phyloP scores from a whole-genome alignment of 768 basidiomycete species.

The Agrocybe chaxingu region DNA sequence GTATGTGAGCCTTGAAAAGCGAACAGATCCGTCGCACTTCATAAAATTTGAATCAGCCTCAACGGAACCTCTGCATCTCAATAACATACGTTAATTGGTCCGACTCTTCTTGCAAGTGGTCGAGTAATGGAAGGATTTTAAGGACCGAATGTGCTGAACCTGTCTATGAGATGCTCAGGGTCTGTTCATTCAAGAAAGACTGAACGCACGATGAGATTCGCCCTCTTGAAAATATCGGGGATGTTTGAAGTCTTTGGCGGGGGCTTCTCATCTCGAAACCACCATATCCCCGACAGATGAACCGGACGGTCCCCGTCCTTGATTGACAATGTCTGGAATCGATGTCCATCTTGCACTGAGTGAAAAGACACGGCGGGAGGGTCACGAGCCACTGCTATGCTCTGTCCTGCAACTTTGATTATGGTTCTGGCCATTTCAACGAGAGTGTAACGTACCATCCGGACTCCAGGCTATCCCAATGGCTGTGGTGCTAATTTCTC shows the following conservation, averaged over 20 bases:
- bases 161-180: slow-evolving; percentile 46
- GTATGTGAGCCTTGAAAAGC: slow-evolving; percentile 73
- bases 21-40: slow-evolving; percentile 76
- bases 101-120: slow-evolving; percentile 64
- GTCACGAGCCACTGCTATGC: slow-evolving; percentile 67
- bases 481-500: slow-evolving; percentile 45
- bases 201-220: slow-evolving; percentile 54
- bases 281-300: slow-evolving; percentile 60
- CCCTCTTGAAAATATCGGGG: slow-evolving; percentile 75
- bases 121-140: slow-evolving; percentile 66
- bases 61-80: slow-evolving; percentile 3
- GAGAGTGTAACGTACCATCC: slow-evolving; percentile 46
- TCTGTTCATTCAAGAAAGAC: slow-evolving; percentile 3
- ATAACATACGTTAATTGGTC: slow-evolving; percentile 57
- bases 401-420: slow-evolving; percentile 45
- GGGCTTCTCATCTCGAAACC: slow-evolving; percentile 55
- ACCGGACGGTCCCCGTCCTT: slow-evolving; percentile 13
- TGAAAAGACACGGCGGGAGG: slow-evolving; percentile 68
- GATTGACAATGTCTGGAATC: slow-evolving; percentile 33
- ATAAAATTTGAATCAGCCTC: slow-evolving; percentile 12
- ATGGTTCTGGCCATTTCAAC: background rate
- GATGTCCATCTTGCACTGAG: slow-evolving; percentile 74
- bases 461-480: slow-evolving; percentile 77
- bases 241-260: slow-evolving; percentile 37
- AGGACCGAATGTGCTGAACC: slow-evolving; percentile 75